phyloP scores from a whole-genome alignment of 352 stramenopile species.

The Paralagenidium karlingii region DNA sequence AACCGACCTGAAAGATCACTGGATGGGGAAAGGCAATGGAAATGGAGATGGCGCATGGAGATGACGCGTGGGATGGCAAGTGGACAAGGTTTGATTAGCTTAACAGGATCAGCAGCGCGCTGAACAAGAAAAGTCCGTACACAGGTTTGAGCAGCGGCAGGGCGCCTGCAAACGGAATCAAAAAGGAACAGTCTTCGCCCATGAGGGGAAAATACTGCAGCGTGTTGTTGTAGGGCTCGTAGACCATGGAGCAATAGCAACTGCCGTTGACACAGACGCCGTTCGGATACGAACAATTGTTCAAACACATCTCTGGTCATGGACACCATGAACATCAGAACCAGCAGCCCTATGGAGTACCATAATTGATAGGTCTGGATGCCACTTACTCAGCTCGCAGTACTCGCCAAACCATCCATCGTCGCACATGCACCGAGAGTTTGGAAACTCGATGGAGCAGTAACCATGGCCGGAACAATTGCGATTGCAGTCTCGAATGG shows the following conservation, averaged over 20 bases:
- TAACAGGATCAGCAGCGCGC: neutral
- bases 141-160: neutral
- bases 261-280: constrained; percentile 84
- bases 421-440: constrained; percentile 91
- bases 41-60: no score
- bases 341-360: neutral
- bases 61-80: no score
- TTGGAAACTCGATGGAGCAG: constrained; percentile 93
- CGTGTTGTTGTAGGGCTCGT: constrained; percentile 92
- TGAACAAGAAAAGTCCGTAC: neutral
- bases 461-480: constrained; percentile 91
- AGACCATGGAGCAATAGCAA: constrained; percentile 88
- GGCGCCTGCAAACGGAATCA: constrained; percentile 47
- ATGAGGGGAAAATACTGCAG: constrained; percentile 63
- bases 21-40: no score
- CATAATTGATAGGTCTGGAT: neutral
- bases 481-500: constrained; percentile 86
- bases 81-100: neutral
- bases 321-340: neutral
- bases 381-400: constrained; percentile 71
- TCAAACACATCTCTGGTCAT: constrained; percentile 81
- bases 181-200: constrained; percentile 77
- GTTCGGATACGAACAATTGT: constrained; percentile 96
- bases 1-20: no score
- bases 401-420: constrained; percentile 91